These are phyloP conservation scores for Solanum hybrid DNA, from an alignment of 305 asterid genomes.

Conservation along the genomic window DNA sequence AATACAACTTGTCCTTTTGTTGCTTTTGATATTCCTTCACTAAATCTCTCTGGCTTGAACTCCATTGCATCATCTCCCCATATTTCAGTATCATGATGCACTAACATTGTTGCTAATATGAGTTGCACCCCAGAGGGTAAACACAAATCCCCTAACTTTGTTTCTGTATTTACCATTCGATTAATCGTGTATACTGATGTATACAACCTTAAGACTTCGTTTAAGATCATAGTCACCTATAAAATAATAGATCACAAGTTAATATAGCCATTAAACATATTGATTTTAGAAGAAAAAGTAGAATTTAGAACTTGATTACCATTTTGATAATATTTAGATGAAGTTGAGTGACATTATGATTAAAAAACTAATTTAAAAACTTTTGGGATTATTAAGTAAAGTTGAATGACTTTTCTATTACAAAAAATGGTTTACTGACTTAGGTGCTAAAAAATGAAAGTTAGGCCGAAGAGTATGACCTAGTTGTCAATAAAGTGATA, in stretches of 20 bases:
- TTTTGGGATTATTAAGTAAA: neutral
- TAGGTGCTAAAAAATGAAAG: neutral
- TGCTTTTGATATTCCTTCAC: slow-evolving; percentile 40
- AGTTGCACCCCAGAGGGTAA: slow-evolving; percentile 42
- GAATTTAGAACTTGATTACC: neutral
- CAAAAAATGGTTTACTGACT: neutral
- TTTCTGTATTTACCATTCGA: slow-evolving; percentile 20
- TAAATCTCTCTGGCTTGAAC: slow-evolving; percentile 53
- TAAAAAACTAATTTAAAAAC: neutral
- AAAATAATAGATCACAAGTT: neutral
- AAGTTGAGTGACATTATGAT: neutral
- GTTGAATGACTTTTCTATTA: neutral
- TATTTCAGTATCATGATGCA: slow-evolving; percentile 40
- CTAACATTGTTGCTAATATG: slow-evolving; percentile 17
- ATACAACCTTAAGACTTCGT: slow-evolving; percentile 63
- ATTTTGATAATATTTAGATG: neutral
- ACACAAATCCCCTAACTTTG: slow-evolving; percentile 22
- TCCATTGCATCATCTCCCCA: slow-evolving; percentile 65
- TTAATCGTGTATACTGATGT: slow-evolving; percentile 26
- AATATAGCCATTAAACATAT: neutral
- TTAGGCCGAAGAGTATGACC: neutral
- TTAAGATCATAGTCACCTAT: slow-evolving; percentile 47
- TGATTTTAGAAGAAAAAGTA: neutral
- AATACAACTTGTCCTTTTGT: slow-evolving; percentile 22
- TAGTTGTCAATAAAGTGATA: neutral